A percentile compares a stretch with the other conserved stretches of the same genome.
Conservation (phyloP, 257 asterid species). For the Buddleja alternifolia region DNA sequence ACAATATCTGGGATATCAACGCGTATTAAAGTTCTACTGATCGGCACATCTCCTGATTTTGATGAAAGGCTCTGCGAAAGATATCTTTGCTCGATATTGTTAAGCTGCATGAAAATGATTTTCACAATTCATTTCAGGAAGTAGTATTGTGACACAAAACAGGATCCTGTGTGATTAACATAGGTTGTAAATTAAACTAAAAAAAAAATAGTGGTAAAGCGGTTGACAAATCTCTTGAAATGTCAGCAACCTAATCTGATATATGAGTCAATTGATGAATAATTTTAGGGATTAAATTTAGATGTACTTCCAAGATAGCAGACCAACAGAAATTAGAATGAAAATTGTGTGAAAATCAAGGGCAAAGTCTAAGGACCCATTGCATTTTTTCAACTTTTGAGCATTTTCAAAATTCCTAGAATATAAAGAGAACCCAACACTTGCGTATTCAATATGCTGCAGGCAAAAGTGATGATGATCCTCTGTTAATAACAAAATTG, state of each 20-base stretch:
- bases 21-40: constrained; percentile 56
- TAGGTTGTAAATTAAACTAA: background rate
- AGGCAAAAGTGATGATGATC: constrained; percentile 9
- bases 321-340: background rate
- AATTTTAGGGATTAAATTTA: background rate
- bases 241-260: background rate
- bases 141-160: constrained; percentile 3
- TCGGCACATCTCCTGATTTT: constrained; percentile 51
- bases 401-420: background rate
- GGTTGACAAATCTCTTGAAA: background rate
- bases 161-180: background rate
- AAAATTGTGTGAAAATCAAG: background rate
- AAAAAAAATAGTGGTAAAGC: background rate
- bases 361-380: background rate
- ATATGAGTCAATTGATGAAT: background rate
- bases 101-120: constrained; percentile 50
- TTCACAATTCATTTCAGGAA: constrained; percentile 16
- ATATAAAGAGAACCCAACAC: background rate
- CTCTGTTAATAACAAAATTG: background rate
- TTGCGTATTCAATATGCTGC: constrained; percentile 3
- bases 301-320: background rate
- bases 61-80: constrained; percentile 60
- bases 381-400: background rate
- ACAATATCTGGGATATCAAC: constrained; percentile 72
- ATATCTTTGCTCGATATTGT: constrained; percentile 56